Conservation (phyloP, 306 rosid genomes). For the Prosopis cineraria region DNA sequence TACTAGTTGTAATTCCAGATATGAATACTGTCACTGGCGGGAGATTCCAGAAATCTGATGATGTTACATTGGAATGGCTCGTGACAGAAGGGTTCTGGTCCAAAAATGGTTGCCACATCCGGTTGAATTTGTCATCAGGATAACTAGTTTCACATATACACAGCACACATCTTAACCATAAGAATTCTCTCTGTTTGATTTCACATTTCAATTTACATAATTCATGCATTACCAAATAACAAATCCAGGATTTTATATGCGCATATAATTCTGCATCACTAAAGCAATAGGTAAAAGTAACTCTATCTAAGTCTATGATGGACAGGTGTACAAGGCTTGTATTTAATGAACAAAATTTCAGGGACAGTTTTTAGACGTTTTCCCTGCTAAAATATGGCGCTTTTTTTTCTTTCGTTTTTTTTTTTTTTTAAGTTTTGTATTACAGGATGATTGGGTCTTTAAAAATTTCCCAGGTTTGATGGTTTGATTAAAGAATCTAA, state of each 20-base stretch:
- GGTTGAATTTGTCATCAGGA: constrained; percentile 87
- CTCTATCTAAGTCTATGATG: not conserved
- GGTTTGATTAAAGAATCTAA: not conserved
- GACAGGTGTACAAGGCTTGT: not conserved
- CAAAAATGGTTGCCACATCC: constrained; percentile 74
- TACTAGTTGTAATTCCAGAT: constrained; percentile 57
- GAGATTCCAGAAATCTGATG: constrained; percentile 78
- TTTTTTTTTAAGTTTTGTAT: too few species aligned
- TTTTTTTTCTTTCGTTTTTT: too few species aligned
- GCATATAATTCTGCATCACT: not conserved
- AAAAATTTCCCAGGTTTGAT: not conserved
- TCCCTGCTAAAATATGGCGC: too few species aligned
- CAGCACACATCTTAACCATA: constrained; percentile 39
- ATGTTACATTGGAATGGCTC: constrained; percentile 42
- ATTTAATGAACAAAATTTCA: too few species aligned
- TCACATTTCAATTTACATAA: not conserved
- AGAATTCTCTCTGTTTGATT: constrained; percentile 28
- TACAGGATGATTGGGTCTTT: not conserved
- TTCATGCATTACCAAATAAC: not conserved
- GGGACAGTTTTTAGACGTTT: too few species aligned
- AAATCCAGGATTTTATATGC: not conserved
- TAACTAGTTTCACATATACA: constrained; percentile 55
- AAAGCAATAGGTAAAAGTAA: not conserved
- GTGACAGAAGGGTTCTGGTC: constrained; percentile 55
- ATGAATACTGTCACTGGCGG: constrained; percentile 60